Base-by-base conservation (phyloP, 1,284 basidiomycete genomes). In the Cryptococcus sp. region DNA sequence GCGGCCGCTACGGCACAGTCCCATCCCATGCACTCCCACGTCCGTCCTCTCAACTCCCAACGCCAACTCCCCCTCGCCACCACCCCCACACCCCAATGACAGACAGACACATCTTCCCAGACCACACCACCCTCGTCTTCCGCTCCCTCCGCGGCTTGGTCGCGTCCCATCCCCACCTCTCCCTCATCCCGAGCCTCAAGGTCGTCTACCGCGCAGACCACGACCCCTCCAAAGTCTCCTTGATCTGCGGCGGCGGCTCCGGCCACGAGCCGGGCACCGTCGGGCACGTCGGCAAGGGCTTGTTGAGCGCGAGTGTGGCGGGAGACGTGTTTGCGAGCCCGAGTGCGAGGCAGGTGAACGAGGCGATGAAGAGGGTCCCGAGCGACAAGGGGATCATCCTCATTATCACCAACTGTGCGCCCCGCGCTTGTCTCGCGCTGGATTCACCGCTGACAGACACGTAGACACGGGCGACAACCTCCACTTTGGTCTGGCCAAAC, bases 271-370 rank as follows among this genome's bases (percentile, higher is more conserved):
- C 78, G 24, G 71, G 70, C 16, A 69, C 68, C 6, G 66, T 69
- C 15, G 72, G 78, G 24, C 71, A 77, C 47, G 76, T 79, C 7
- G 79, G 79, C 18, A 59, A 63, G 37, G 79, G 79, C 1, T 66
- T 80, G 61, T 67, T 80, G 38, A 70, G 72, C 13, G 79, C 78
- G 4, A 71, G 73, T 60, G 77, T 79, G 11, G 75, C 75, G 0
- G 79, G 79, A n/a, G 79, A 80, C 61, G 74, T 82, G 24, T 82
- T 82, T 64, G 81, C 81, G 6, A 79, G 76, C 51, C 81, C 81
- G 0, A 78, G 75, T 33, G 79, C 80, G 2, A 71, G 68, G 46
- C 80, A 81, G 65, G 79, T 82, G 37, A 71, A 71, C 48, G 79
- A 76, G 28, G 72, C 75, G 18, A 79, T 80, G 58, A 75, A 80